Base-by-base conservation (phyloP, 164 flowering plant genomes). In the Dillenia suffruticosa region DNA sequence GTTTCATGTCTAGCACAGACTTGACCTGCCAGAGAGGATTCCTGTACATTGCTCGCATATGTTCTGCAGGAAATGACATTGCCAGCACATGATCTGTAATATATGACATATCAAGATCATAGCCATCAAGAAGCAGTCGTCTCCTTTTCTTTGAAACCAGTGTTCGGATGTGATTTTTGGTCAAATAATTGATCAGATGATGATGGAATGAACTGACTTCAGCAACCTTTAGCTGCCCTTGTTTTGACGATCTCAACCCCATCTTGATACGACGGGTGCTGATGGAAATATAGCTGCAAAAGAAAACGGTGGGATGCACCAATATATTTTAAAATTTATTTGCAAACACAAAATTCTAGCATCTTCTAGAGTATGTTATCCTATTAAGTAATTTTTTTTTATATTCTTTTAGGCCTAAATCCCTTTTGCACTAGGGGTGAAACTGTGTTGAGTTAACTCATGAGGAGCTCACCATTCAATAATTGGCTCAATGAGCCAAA, bases 21-120 rank as follows among this genome's bases (percentile, higher is more conserved):
- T 84, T 86, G 53, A 90, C 95, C 74, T 90, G 92, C 95, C 92
- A 88, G 14, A 88, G 74, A 61, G 97, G 95, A 72, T 90, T 90
- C 9, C 92, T 84, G 63, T 80, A 90, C 79, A 90, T 51, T 9
- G 97, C 92, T 44, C 92, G 73, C 85, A 88, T 83, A 10, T 72
- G 84, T 56, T 90, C 84, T 12, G 95, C 84, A 63, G 97, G 92
- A 63, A 90, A 90, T 26, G 95, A 90, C 92, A 90, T 90, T 9
- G 95, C 92, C 57, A 90, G 61, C 13, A 90, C 8, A 45, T 77
- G 79, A 54, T 79, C 86, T 16, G 97, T 80, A 70, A 90, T 88
- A 55, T 86, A 90, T 8, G 92, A 76, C 95, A 90, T 90, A 71
- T 88, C 97, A 66, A 86, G 95, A 70, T 90, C 90, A 65, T 82